Conservation (phyloP, 2,329 filamentous ascomycete species). For the Cladosporium oxysporum region DNA sequence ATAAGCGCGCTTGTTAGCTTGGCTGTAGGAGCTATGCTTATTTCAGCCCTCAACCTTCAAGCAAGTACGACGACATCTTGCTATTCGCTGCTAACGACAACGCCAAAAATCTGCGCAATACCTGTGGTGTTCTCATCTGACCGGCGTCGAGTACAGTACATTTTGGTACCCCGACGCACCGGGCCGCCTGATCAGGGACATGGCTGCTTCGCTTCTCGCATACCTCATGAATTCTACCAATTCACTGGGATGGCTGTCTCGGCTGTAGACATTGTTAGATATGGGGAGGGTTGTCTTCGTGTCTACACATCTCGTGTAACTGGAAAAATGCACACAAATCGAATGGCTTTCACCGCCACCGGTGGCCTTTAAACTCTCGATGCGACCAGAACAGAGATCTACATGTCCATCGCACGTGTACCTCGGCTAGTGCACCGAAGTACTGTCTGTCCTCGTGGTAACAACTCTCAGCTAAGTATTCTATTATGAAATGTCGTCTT, state of each 20-base stretch:
- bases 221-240: background rate
- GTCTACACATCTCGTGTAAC: background rate
- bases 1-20: background rate
- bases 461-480: background rate
- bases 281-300: background rate
- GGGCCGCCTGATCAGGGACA: background rate
- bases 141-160: background rate
- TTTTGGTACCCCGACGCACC: background rate
- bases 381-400: background rate
- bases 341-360: background rate
- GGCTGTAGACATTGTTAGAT: background rate
- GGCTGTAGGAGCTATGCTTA: background rate
- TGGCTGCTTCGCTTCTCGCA: background rate
- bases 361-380: background rate
- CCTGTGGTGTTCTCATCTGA: constrained; percentile 5
- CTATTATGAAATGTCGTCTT: background rate
- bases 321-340: background rate
- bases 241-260: background rate
- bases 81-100: background rate
- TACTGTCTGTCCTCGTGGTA: constrained; percentile 5
- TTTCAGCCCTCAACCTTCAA: background rate
- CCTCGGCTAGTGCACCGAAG: constrained; percentile 4
- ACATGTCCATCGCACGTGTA: background rate
- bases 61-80: background rate
- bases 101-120: background rate